Evolutionary conservation across 2,329 filamentous ascomycete species (phyloP).

Genomic region (Amylocarpus encephaloides): DNA sequence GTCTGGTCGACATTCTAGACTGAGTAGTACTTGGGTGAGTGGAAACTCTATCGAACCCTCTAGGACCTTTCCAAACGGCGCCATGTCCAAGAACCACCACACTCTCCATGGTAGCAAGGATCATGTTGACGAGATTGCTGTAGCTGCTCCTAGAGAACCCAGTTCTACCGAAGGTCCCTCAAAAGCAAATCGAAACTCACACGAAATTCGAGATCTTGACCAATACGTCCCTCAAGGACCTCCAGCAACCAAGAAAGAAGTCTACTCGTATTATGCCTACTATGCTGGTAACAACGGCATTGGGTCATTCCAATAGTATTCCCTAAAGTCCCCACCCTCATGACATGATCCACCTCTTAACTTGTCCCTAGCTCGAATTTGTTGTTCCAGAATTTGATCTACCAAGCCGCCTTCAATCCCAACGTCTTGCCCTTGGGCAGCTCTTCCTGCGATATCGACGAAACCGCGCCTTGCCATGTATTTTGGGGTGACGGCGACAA

Average conservation of each 20-base stretch:
- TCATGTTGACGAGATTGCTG: slow-evolving; percentile 19
- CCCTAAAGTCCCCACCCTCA: neutral
- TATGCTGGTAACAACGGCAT: slow-evolving; percentile 31
- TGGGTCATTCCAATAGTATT: slow-evolving; percentile 29
- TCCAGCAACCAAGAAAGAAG: slow-evolving; percentile 26
- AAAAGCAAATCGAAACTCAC: slow-evolving; percentile 2
- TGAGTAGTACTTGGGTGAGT: too few species aligned
- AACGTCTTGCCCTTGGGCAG: slow-evolving; percentile 29
- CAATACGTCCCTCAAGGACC: slow-evolving; percentile 12
- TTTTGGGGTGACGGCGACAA: slow-evolving; percentile 27
- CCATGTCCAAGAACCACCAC: too few species aligned
- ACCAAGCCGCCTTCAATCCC: slow-evolving; percentile 30
- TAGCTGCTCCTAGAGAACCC: slow-evolving; percentile 16
- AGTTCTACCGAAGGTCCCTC: slow-evolving; percentile 4
- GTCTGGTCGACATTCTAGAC: too few species aligned
- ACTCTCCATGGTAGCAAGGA: neutral
- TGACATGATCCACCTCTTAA: neutral
- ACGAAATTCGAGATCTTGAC: slow-evolving; percentile 18
- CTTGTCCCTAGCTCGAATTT: slow-evolving; percentile 25
- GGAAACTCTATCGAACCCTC: neutral
- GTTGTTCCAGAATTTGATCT: slow-evolving; percentile 31
- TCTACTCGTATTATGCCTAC: slow-evolving; percentile 29
- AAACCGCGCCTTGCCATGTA: slow-evolving; percentile 26
- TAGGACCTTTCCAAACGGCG: neutral
- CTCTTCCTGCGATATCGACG: slow-evolving; percentile 22